phyloP scores from a whole-genome alignment of 116 monocot genomes.

The Iris pallida region DNA sequence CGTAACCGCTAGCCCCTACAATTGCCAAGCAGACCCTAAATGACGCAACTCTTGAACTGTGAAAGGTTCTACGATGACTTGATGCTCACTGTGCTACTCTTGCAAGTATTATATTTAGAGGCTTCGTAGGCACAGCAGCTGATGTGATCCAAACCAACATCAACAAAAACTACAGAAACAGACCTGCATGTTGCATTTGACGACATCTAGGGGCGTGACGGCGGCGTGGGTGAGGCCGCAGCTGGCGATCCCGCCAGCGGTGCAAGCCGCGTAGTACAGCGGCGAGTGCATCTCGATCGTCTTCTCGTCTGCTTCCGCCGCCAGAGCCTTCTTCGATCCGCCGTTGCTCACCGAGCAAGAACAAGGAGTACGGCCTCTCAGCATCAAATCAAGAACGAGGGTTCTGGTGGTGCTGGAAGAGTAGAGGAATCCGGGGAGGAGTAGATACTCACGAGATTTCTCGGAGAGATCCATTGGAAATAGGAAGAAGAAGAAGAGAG shows the following conservation, averaged over 20 bases:
- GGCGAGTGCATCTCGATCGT: constrained; percentile 62
- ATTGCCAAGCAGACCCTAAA: no score
- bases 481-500: no score
- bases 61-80: no score
- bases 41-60: no score
- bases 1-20: no score
- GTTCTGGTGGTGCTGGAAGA: not conserved
- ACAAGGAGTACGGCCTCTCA: not conserved
- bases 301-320: constrained; percentile 32
- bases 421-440: constrained; percentile 8
- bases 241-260: constrained; percentile 47
- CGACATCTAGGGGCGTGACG: constrained; percentile 81
- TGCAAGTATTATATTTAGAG: no score
- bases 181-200: constrained; percentile 92
- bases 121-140: no score
- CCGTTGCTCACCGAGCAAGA: constrained; percentile 4
- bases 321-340: constrained; percentile 10
- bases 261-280: constrained; percentile 59
- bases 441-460: not conserved
- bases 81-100: no score
- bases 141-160: no score
- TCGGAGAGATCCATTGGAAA: not conserved
- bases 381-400: not conserved
- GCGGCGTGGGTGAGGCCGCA: constrained; percentile 68
- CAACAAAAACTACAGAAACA: not conserved